Evolutionary conservation across 225 moss, liverwort and hornwort species (phyloP).

Genomic region (Physcomitrellopsis africana): DNA sequence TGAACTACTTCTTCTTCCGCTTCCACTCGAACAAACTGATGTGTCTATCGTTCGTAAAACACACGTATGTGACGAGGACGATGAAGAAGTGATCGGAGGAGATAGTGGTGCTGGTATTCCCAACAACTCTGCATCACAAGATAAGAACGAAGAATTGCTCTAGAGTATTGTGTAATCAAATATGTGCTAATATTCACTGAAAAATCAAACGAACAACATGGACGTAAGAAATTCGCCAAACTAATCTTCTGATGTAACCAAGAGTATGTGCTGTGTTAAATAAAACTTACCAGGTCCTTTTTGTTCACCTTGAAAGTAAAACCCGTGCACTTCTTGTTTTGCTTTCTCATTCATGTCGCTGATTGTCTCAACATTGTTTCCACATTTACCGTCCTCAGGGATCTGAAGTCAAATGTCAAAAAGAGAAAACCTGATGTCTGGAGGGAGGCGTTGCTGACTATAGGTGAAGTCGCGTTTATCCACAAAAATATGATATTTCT

Average conservation of each 20-base stretch:
- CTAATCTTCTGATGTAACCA: not conserved
- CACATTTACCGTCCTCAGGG: slow-evolving; percentile 13
- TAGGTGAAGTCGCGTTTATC: slow-evolving; percentile 3
- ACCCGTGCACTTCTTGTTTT: slow-evolving; percentile 86
- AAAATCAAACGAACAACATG: not conserved
- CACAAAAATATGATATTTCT: slow-evolving; percentile 19
- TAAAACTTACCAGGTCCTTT: slow-evolving; percentile 32
- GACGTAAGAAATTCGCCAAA: not conserved
- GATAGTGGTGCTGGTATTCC: slow-evolving; percentile 33
- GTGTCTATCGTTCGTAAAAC: slow-evolving; percentile 19
- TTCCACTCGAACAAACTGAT: slow-evolving; percentile 24
- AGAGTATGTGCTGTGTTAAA: not conserved
- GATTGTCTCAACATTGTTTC: slow-evolving; percentile 33
- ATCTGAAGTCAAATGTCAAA: slow-evolving; percentile 35
- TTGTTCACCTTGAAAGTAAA: slow-evolving; percentile 76
- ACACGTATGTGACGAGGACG: slow-evolving; percentile 19
- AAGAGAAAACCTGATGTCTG: slow-evolving; percentile 32
- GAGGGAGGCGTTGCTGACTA: not conserved
- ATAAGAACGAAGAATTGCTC: slow-evolving; percentile 8
- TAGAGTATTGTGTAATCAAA: not conserved
- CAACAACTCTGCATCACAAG: slow-evolving; percentile 30
- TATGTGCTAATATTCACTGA: too few species aligned
- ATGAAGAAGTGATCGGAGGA: not conserved
- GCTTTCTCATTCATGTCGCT: slow-evolving; percentile 70
- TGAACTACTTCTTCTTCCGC: slow-evolving; percentile 10